Evolutionary conservation across 805 yeast genomes (phyloP), one percentile per base, ranked within the genome.

Genomic region (Candida nitratophila): DNA sequence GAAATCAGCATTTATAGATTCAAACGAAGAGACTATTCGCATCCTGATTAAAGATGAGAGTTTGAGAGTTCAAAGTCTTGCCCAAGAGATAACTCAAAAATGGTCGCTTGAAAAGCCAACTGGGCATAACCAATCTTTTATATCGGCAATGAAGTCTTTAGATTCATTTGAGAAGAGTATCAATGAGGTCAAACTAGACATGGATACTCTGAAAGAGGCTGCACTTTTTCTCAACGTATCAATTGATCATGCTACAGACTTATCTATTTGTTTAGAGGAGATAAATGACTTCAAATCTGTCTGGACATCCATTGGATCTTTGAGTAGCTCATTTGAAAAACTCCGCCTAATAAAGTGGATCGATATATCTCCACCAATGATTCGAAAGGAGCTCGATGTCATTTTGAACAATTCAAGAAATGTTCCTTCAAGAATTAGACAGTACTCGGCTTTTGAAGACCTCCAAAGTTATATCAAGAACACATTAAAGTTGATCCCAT

Each of bases 391-490:
- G 11, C 60, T 86, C 15, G 87, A 83, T 19, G 74, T 68, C 1
- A 57, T 83, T 12, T 48, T 77, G 1, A 59, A 61, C 1, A 54
- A 53, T 1, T 66, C 82, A 2, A 69, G 80, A 42, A 51, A 71
- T 0, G 68, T 81, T 64, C 86, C 91, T 0, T 60, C 70, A 0
- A 68, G 74, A 15, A 69, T 83, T 22, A 69, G 86, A 7, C 88
- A 79, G 48, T 83, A 86, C 56, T 66, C 79, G 0, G 89, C 90
- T 0, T 82, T 81, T 57, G 81, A 76, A 48, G 71, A 73, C 17
- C 66, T 82, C n/a, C 79, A 78, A 48, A 57, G 56, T 9, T 48
- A 50, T 1, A 57, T 84, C 9, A 74, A 74, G 39, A 57, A 58
- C 2, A 52, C 70, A 38, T 50, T 74, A 14, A 63, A 69, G 44